Conservation (phyloP, 192 early-diverging fungal species). For the Umbelopsis vinacea region DNA sequence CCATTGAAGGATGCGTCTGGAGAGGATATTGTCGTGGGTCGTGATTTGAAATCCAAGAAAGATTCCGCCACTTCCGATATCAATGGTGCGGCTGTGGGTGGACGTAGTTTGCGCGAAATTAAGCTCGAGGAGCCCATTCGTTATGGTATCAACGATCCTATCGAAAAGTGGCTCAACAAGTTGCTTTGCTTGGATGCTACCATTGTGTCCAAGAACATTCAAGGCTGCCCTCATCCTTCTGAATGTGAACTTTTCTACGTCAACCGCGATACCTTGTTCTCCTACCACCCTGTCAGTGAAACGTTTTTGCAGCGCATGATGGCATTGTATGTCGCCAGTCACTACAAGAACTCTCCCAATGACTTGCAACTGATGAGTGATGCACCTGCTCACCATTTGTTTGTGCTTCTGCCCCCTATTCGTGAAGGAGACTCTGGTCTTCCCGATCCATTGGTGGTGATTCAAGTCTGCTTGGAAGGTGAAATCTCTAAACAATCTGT, state of each 20-base stretch:
- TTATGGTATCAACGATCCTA: conserved; percentile 83
- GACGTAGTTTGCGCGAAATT: conserved; percentile 87
- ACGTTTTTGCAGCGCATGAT: conserved; percentile 98
- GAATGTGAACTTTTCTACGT: conserved; percentile 97
- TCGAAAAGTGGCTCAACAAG: conserved; percentile 95
- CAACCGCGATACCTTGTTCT: conserved; percentile 97
- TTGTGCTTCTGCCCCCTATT: conserved; percentile 93
- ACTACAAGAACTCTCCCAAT: conserved; percentile 99
- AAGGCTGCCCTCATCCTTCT: conserved; percentile 91
- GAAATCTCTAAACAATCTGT: conserved; percentile 89
- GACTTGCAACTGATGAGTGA: conserved; percentile 98
- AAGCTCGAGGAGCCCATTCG: conserved; percentile 94
- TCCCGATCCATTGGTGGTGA: conserved; percentile 94
- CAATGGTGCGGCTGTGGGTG: conserved; percentile 43
- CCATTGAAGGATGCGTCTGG: conserved; percentile 23
- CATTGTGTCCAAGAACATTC: conserved; percentile 66
- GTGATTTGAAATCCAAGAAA: conserved; percentile 62
- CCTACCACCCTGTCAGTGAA: conserved; percentile 96
- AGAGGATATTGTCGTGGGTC: conserved; percentile 47
- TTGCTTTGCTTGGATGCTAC: conserved; percentile 94
- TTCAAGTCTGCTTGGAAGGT: conserved; percentile 90
- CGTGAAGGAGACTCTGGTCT: conserved; percentile 68
- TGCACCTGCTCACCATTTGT: conserved; percentile 96
- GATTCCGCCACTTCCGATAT: conserved; percentile 36
- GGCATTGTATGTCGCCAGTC: conserved; percentile 95